phyloP scores from a whole-genome alignment of 768 basidiomycete species.

The Termitomyces titanicus region DNA sequence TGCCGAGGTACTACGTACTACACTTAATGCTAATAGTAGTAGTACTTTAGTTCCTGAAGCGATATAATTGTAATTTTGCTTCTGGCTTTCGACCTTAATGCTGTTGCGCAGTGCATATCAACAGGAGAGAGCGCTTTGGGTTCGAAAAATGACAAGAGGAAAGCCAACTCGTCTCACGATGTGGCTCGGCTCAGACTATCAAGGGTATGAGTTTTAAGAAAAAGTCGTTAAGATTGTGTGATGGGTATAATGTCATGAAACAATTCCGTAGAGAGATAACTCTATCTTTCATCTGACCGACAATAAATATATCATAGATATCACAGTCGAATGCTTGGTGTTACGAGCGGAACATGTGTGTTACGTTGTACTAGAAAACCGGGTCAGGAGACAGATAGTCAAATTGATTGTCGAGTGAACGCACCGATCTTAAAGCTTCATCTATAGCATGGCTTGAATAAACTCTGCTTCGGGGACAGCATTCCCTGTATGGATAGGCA shows the following conservation, averaged over 20 bases:
- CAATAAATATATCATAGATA: slow-evolving; percentile 4
- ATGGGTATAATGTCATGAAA: not conserved
- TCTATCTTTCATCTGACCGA: not conserved
- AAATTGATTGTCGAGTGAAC: not conserved
- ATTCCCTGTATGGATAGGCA: slow-evolving; percentile 41
- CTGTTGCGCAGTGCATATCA: too few species aligned
- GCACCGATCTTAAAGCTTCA: not conserved
- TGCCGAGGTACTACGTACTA: not conserved
- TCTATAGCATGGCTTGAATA: slow-evolving; percentile 41
- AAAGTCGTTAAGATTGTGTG: not conserved
- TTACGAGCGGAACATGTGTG: not conserved
- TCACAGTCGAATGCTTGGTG: not conserved
- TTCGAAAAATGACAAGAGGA: not conserved
- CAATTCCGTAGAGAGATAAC: not conserved
- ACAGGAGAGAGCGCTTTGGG: too few species aligned
- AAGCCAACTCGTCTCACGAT: too few species aligned
- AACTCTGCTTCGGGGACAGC: slow-evolving; percentile 33
- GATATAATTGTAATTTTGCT: not conserved
- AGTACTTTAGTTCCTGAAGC: too few species aligned
- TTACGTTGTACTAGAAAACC: not conserved
- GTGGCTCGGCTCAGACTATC: not conserved
- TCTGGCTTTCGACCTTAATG: too few species aligned
- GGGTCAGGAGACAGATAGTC: not conserved
- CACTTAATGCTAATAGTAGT: too few species aligned
- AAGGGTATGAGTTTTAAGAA: not conserved